Evolutionary conservation across 1,284 basidiomycete genomes (phyloP).

Genomic region (Moniliophthora roreri): DNA sequence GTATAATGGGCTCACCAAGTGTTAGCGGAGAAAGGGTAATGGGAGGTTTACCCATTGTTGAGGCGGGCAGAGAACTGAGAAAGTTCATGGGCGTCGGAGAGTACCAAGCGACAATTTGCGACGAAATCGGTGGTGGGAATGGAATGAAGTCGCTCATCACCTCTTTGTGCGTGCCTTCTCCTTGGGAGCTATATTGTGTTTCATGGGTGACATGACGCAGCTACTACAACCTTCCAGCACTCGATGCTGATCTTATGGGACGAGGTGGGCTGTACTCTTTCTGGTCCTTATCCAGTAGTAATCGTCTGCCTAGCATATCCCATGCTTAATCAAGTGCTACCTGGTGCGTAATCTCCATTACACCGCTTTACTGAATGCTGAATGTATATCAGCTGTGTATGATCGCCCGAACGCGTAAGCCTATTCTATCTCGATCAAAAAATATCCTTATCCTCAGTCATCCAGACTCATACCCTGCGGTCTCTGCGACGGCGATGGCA

Average conservation of each 20-base stretch:
- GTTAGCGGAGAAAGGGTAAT: constrained; percentile 4
- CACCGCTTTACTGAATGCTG: background rate
- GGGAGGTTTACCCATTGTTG: background rate
- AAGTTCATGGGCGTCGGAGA: constrained; percentile 35
- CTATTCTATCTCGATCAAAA: constrained; percentile 15
- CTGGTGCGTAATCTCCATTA: constrained; percentile 24
- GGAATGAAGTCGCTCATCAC: constrained; percentile 51
- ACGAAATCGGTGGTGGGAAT: constrained; percentile 56
- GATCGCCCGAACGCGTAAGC: constrained; percentile 29
- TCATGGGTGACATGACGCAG: constrained; percentile 10
- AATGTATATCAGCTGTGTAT: constrained; percentile 24
- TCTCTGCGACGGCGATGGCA: constrained; percentile 45
- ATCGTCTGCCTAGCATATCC: too few species aligned
- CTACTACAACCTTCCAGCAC: constrained; percentile 33
- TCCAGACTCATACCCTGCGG: constrained; percentile 43
- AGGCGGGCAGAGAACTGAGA: constrained; percentile 26
- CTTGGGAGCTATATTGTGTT: background rate
- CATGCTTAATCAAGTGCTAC: constrained; percentile 29
- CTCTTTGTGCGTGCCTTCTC: constrained; percentile 25
- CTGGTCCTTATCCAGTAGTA: background rate
- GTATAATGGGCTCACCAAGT: constrained; percentile 45
- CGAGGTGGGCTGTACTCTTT: constrained; percentile 31
- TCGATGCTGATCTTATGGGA: constrained; percentile 51
- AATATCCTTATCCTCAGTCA: too few species aligned
- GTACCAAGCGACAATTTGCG: constrained; percentile 38